These are phyloP conservation scores for Basipetospora sp. DNA, from an alignment of 2,329 filamentous ascomycete genomes.

Conservation along the genomic window DNA sequence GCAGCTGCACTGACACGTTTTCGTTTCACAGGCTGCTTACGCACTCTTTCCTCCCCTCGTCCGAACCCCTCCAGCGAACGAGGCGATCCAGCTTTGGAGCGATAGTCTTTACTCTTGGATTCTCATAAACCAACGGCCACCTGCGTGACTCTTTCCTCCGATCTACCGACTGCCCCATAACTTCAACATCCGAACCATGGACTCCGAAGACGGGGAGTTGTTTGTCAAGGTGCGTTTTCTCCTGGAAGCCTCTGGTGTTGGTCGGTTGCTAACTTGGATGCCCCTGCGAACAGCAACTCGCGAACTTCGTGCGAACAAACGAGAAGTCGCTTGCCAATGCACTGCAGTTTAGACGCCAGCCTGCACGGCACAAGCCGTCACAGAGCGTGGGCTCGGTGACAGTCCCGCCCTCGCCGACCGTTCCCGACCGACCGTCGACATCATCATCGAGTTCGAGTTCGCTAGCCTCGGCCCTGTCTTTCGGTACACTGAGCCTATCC, in stretches of 20 bases:
- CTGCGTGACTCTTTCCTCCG: constrained; percentile 6
- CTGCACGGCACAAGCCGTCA: constrained; percentile 54
- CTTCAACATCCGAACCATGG: constrained; percentile 41
- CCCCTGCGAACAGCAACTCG: constrained; percentile 82
- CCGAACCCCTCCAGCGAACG: background rate
- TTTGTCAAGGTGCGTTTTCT: constrained; percentile 57
- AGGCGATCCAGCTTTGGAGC: background rate
- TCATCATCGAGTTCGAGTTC: constrained; percentile 57
- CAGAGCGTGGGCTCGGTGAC: constrained; percentile 47
- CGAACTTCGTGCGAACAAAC: constrained; percentile 89
- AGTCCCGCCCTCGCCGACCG: constrained; percentile 39
- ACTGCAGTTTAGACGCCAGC: constrained; percentile 67
- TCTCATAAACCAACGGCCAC: no score
- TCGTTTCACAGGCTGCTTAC: background rate
- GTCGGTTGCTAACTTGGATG: constrained; percentile 10
- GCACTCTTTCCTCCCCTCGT: background rate
- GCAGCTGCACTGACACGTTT: background rate
- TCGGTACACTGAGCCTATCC: constrained; percentile 71
- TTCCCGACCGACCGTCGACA: constrained; percentile 48
- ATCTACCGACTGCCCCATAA: constrained; percentile 14
- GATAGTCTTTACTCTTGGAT: no score
- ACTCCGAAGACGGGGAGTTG: constrained; percentile 77
- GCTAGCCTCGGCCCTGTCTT: constrained; percentile 71
- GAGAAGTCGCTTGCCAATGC: constrained; percentile 96
- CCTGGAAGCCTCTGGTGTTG: constrained; percentile 8